Evolutionary conservation across 805 yeast species (phyloP).

Genomic region (Saturnispora zaruensis): DNA sequence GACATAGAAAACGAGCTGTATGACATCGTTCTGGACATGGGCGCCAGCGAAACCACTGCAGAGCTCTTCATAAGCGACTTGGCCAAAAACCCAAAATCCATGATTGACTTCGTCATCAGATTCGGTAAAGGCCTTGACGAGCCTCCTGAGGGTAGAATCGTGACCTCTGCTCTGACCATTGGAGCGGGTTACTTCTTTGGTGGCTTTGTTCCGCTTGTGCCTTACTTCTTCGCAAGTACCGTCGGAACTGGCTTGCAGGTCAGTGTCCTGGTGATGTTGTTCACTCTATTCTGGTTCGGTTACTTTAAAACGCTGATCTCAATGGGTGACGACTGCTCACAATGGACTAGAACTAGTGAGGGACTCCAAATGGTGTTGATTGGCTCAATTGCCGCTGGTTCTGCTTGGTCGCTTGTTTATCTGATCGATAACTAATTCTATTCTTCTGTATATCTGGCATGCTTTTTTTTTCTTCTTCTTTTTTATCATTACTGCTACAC

Average conservation of each 20-base stretch:
- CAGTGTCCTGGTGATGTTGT: slow-evolving; percentile 71
- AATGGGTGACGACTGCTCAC: slow-evolving; percentile 69
- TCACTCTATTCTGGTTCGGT: slow-evolving; percentile 85
- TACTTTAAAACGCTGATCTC: slow-evolving; percentile 76
- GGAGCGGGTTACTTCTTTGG: slow-evolving; percentile 86
- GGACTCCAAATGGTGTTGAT: slow-evolving; percentile 90
- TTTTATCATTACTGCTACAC: no score
- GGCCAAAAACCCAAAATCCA: slow-evolving; percentile 64
- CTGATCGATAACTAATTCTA: slow-evolving; percentile 31
- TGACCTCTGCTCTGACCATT: slow-evolving; percentile 81
- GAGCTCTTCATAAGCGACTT: slow-evolving; percentile 67
- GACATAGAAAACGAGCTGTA: slow-evolving; percentile 68
- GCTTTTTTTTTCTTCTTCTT: not conserved
- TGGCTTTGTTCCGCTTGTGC: slow-evolving; percentile 84
- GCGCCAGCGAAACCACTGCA: slow-evolving; percentile 64
- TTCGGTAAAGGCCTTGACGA: slow-evolving; percentile 91
- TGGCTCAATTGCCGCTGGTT: slow-evolving; percentile 96
- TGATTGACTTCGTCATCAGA: slow-evolving; percentile 80
- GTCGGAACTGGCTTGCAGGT: slow-evolving; percentile 71
- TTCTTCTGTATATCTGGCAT: not conserved
- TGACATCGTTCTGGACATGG: slow-evolving; percentile 70
- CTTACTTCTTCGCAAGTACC: slow-evolving; percentile 73
- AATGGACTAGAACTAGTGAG: slow-evolving; percentile 52
- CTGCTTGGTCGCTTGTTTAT: slow-evolving; percentile 89
- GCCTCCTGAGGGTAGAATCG: slow-evolving; percentile 87